Evolutionary conservation across 768 basidiomycete species (phyloP).

Genomic region (Boletus speciosus): DNA sequence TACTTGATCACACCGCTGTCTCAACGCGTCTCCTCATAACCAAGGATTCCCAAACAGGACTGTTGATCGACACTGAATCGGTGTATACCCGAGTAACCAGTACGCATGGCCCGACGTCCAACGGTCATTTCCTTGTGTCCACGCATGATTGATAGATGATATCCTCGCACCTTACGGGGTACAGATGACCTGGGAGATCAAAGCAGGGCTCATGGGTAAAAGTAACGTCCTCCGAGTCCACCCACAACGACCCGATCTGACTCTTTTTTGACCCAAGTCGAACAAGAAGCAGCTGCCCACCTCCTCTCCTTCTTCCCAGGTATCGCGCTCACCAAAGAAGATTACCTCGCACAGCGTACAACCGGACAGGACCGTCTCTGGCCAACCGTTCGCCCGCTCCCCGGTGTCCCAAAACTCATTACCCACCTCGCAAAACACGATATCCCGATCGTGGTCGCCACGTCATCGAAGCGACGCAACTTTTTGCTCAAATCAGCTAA

Average conservation of each 20-base stretch:
- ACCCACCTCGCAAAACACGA: slow-evolving; percentile 61
- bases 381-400: slow-evolving; percentile 69
- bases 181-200: slow-evolving; percentile 85
- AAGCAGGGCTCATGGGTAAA: slow-evolving; percentile 87
- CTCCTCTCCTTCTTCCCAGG: slow-evolving; percentile 76
- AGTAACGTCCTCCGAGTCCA: slow-evolving; percentile 39
- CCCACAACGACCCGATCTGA: not conserved
- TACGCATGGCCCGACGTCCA: slow-evolving; percentile 32
- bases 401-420: slow-evolving; percentile 69
- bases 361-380: slow-evolving; percentile 59
- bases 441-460: slow-evolving; percentile 80
- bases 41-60: slow-evolving; percentile 38
- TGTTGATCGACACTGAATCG: slow-evolving; percentile 74
- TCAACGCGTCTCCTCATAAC: not conserved
- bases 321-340: slow-evolving; percentile 59
- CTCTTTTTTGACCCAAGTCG: slow-evolving; percentile 42
- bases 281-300: slow-evolving; percentile 58
- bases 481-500: slow-evolving; percentile 66
- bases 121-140: not conserved
- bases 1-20: slow-evolving; percentile 16
- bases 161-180: slow-evolving; percentile 70
- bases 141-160: slow-evolving; percentile 45
- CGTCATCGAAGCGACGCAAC: slow-evolving; percentile 65
- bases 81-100: slow-evolving; percentile 80
- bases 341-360: slow-evolving; percentile 57